Base-by-base conservation (phyloP, 2,329 filamentous ascomycete genomes). In the Claviceps humidiphila region DNA sequence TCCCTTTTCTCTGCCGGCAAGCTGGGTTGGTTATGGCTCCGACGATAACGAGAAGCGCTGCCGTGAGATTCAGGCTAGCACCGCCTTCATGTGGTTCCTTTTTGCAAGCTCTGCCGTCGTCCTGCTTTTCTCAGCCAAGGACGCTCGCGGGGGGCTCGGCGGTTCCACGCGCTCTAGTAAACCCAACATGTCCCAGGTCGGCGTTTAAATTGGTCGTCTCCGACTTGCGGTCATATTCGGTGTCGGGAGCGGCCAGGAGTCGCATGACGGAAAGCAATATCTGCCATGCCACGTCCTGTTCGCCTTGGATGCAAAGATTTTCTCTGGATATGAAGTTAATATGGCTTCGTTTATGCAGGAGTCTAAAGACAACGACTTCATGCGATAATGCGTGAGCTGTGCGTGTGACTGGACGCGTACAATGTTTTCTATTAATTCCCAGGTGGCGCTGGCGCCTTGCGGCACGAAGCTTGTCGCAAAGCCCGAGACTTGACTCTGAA, bases 41-140 rank as follows among this genome's bases (percentile, higher is more conserved):
- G 55, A 57, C 55, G 64, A 83, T 66, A 71, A 75, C 54, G 66
- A 73, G 64, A 81, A 83, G 71, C 78, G 84, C 58, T 90, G 87
- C 70, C 81, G 79, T 56, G 81, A 88, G 69, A 78, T 87, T 16
- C 86, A 90, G 71, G 86, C 86, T 40, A 77, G 78, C 56, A 80
- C 78, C 38, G 84, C 80, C 40, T 91, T 91, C 71, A 75, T 88
- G 69, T 91, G 84, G 84, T 89, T 90, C 70, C 76, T 87, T 48
- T 87, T 84, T 65, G 75, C 71, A 41, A 73, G 76, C 26, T 85
- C 84, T 61, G 69, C 72, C 30, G 80, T 71, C 3, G 74, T 75
- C 42, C 64, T 81, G 45, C 71, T 79, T 62, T 74, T 86, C 56
- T 69, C 75, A 52, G 65, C 81, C 60, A 68, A 71, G 54, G 74